phyloP scores from a whole-genome alignment of 1,284 basidiomycete species.

The Sporisorium exsertum region DNA sequence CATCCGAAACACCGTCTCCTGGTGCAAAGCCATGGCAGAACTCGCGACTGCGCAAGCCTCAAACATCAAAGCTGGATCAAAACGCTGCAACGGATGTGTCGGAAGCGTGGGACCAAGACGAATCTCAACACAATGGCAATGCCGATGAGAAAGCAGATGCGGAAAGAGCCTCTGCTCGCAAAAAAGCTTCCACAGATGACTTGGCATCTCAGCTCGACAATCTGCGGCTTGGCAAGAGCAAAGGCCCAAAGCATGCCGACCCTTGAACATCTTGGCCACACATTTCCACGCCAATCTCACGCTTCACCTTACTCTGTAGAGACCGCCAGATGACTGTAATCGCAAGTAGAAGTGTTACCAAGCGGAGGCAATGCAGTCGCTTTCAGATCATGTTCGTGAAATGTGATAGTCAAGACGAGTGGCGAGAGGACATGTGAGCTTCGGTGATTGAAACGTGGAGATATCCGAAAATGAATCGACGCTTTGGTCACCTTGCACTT shows the following conservation, averaged over 20 bases:
- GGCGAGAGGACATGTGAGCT: no score
- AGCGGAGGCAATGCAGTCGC: no score
- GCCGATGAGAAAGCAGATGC: neutral
- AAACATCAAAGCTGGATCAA: neutral
- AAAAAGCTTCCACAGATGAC: conserved; percentile 11
- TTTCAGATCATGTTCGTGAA: no score
- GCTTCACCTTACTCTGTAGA: no score
- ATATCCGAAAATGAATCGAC: neutral
- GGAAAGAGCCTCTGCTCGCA: neutral
- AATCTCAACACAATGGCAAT: neutral
- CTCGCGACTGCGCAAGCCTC: conserved; percentile 32
- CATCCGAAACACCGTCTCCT: neutral
- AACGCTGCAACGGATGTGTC: conserved; percentile 6
- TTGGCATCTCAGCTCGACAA: conserved; percentile 21
- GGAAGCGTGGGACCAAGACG: conserved; percentile 13
- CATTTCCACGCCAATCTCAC: neutral
- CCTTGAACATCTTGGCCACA: neutral
- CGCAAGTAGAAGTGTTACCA: no score
- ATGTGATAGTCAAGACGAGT: no score
- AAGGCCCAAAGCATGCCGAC: neutral
- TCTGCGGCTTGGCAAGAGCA: conserved; percentile 15
- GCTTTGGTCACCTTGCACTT: neutral
- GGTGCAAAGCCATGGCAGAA: conserved; percentile 20
- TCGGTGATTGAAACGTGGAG: neutral
- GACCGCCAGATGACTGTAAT: no score